A percentile compares a stretch with the other conserved stretches of the same genome.
phyloP scores from a whole-genome alignment of 2,329 filamentous ascomycete species.

The Ilyonectria mors-panacis region DNA sequence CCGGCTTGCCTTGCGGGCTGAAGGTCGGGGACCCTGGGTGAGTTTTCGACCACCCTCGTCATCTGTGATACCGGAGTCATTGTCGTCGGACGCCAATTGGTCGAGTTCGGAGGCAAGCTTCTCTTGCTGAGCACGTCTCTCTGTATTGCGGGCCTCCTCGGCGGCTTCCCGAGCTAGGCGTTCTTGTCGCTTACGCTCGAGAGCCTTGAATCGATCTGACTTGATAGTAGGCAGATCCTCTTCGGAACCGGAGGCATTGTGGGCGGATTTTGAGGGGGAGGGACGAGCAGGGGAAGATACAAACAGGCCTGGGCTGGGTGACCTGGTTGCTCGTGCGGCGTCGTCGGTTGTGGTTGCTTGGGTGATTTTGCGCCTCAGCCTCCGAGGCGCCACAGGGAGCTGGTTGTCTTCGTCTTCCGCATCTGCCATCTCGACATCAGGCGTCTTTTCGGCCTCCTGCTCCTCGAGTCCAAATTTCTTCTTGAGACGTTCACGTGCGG shows the following conservation, averaged over 20 bases:
- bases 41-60: constrained; percentile 75
- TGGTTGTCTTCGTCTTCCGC: constrained; percentile 59
- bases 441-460: constrained; percentile 44
- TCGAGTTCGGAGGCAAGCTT: constrained; percentile 55
- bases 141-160: constrained; percentile 64
- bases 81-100: constrained; percentile 53
- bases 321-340: constrained; percentile 42
- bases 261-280: constrained; percentile 49
- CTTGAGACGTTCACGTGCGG: constrained; percentile 59
- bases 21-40: constrained; percentile 78
- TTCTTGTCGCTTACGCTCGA: constrained; percentile 81
- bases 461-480: constrained; percentile 57
- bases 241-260: constrained; percentile 60
- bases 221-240: constrained; percentile 63
- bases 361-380: constrained; percentile 55
- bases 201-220: constrained; percentile 76
- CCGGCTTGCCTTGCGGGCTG: constrained; percentile 87
- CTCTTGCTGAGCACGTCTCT: constrained; percentile 56
- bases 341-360: constrained; percentile 51
- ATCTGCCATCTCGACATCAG: constrained; percentile 49
- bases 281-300: constrained; percentile 65
- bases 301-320: constrained; percentile 65
- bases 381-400: constrained; percentile 58
- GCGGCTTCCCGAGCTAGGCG: constrained; percentile 76
- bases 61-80: constrained; percentile 70